phyloP scores from a whole-genome alignment of 2,329 filamentous ascomycete species.

The Dothiorella sarmentorum region DNA sequence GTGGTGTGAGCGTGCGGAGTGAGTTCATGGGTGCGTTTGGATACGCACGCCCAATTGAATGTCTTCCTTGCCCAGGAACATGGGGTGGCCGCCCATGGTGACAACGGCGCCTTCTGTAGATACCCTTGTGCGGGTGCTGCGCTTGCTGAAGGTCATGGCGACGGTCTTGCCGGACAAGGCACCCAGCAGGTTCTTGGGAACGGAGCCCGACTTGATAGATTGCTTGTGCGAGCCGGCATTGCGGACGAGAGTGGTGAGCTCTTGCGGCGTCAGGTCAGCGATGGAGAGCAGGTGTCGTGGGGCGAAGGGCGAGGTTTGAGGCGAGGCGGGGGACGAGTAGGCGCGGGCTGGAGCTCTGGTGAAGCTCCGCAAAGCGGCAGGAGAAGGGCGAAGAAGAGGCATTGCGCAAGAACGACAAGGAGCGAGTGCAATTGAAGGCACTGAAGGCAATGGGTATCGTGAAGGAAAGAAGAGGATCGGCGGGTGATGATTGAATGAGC shows the following conservation, averaged over 20 bases:
- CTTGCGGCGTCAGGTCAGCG: conserved; percentile 73
- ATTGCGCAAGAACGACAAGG: conserved; percentile 23
- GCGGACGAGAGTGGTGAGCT: conserved; percentile 77
- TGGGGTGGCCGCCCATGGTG: conserved; percentile 85
- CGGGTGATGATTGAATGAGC: neutral
- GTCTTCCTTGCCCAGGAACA: conserved; percentile 94
- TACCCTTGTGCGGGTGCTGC: conserved; percentile 87
- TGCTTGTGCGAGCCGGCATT: conserved; percentile 77
- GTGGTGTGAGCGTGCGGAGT: conserved; percentile 17
- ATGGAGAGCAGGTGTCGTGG: conserved; percentile 92
- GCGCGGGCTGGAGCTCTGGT: conserved; percentile 29
- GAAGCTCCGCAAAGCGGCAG: conserved; percentile 31
- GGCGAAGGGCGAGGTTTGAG: conserved; percentile 54
- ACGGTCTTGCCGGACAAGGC: conserved; percentile 73
- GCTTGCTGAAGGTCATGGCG: conserved; percentile 96
- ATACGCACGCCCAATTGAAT: conserved; percentile 81
- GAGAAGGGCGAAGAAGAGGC: conserved; percentile 31
- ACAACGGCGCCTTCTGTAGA: conserved; percentile 89
- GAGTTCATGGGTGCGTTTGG: neutral
- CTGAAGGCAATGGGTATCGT: conserved; percentile 20
- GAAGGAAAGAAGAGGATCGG: neutral
- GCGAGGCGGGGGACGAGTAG: conserved; percentile 35
- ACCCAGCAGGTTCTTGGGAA: conserved; percentile 57
- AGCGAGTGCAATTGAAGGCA: neutral
- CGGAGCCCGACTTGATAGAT: conserved; percentile 66